These are phyloP conservation scores for Mitragyna speciosa DNA, from an alignment of 257 asterid species.

Conservation along the genomic window DNA sequence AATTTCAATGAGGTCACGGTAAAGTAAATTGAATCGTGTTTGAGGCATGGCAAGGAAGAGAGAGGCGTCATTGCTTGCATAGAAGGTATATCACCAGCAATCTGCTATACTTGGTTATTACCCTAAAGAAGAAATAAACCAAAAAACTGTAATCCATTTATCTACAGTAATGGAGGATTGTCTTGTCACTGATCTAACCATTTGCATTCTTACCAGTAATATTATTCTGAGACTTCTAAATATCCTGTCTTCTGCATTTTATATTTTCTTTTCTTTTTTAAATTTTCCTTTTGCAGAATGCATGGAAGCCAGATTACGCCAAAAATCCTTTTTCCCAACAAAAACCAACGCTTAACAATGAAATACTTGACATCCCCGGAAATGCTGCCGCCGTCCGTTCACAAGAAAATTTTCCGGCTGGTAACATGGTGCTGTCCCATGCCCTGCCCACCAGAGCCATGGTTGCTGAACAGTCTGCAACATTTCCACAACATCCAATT, in stretches of 20 bases:
- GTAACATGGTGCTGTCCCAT: constrained; percentile 21
- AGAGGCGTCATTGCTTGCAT: neutral
- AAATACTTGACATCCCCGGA: constrained; percentile 25
- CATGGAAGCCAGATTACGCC: constrained; percentile 53
- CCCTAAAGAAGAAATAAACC: neutral
- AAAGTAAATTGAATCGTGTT: neutral
- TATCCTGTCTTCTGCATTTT: neutral
- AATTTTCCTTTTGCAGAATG: constrained; percentile 59
- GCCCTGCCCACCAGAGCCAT: constrained; percentile 30
- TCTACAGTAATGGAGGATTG: neutral
- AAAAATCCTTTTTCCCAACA: constrained; percentile 84
- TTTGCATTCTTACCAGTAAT: neutral
- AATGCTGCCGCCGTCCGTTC: constrained; percentile 17
- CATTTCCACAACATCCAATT: constrained; percentile 26
- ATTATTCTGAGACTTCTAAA: neutral
- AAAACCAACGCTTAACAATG: constrained; percentile 32
- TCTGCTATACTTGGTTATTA: neutral
- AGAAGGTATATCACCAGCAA: neutral
- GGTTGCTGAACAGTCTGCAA: constrained; percentile 34
- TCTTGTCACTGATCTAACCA: neutral
- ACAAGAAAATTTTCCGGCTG: constrained; percentile 20
- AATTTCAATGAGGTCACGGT: neutral
- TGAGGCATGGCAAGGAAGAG: neutral
- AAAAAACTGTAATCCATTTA: neutral
- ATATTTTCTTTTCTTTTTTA: neutral